Percentiles rank a stretch among this genome's conserved stretches.
Evolutionary conservation across 208 protist genomes (phyloP).

Genomic region (Crithidia sp.): DNA sequence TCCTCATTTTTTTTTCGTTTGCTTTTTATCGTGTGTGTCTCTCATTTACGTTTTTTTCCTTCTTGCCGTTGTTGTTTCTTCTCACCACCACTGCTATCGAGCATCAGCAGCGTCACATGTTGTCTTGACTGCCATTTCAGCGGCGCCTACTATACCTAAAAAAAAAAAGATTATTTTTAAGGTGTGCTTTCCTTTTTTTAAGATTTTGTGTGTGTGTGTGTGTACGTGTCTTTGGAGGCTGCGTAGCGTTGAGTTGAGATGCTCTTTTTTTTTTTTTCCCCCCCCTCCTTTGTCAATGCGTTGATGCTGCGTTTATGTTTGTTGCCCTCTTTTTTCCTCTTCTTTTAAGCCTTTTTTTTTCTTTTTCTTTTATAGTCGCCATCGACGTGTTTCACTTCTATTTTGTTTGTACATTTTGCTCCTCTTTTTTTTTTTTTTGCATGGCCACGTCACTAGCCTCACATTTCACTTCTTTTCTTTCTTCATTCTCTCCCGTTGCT

Average conservation of each 20-base stretch:
- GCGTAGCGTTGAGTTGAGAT: not conserved
- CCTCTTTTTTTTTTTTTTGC: not conserved
- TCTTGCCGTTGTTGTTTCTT: not conserved
- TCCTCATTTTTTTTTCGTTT: no score
- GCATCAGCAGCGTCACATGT: no score
- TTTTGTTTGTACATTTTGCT: no score
- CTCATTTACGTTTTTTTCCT: not conserved
- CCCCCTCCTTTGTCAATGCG: not conserved
- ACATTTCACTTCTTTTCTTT: not conserved
- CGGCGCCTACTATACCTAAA: no score
- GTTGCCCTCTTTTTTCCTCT: constrained; percentile 19
- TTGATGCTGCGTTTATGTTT: not conserved
- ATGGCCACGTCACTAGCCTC: no score
- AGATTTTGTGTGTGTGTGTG: not conserved
- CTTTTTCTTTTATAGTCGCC: no score
- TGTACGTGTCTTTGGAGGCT: not conserved
- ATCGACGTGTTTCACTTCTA: no score
- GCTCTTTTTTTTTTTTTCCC: constrained; percentile 4
- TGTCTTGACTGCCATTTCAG: no score
- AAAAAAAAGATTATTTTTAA: not conserved
- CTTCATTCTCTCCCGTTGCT: constrained; percentile 8
- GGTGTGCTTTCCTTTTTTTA: no score
- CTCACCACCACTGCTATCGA: no score
- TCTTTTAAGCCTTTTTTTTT: constrained; percentile 6
- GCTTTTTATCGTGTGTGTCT: no score